Base-by-base conservation (phyloP, 2,329 filamentous ascomycete genomes). In the Leptographium galeiforme region DNA sequence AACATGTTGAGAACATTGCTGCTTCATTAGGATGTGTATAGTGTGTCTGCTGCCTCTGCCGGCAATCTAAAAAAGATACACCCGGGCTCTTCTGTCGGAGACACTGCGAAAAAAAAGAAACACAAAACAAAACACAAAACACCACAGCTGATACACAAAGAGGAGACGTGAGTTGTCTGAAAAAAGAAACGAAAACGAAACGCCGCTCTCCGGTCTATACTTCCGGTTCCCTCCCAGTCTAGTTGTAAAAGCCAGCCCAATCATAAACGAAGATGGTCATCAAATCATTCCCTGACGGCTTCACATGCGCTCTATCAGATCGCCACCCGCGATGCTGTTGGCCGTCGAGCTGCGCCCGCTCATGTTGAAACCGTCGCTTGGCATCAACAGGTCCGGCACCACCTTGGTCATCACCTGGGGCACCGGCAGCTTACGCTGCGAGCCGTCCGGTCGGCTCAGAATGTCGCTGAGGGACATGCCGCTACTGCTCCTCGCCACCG, bases 381-480 rank as follows among this genome's bases (percentile, higher is more conserved):
- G 76, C 57, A 84, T 84, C 55, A 95, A 72, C 53, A 96, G 76
- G 62, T 96, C 91, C 61, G 94, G 84, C 2, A 86, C 86, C 45
- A 95, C 85, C 67, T 93, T 93, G 53, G 89, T 88, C n/a, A 61
- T 56, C 10, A 90, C 79, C 69, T 91, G 87, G 7, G 89, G 89
- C 16, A 95, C 87, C 0, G 91, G 91, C 18, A 97, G 75, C 69
- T 97, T 97, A 61, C 91, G 77, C 70, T 93, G 87, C 30, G 86
- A 85, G 40, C 89, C 89, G 58, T 96, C 90, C 1, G 89, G 79
- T 60, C 85, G 84, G 64, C 85, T 89, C 72, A 97, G 93, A 63
- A 97, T 97, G 66, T 97, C 91, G 55, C 84, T 87, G 61, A 97
- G 84, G 41, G 88, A 86, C 55, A 94, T 79, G 43, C 89, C 89